Evolutionary conservation across 345 rosid species (phyloP), one percentile per base, ranked within the genome.

Genomic region (Gossypium bickii): DNA sequence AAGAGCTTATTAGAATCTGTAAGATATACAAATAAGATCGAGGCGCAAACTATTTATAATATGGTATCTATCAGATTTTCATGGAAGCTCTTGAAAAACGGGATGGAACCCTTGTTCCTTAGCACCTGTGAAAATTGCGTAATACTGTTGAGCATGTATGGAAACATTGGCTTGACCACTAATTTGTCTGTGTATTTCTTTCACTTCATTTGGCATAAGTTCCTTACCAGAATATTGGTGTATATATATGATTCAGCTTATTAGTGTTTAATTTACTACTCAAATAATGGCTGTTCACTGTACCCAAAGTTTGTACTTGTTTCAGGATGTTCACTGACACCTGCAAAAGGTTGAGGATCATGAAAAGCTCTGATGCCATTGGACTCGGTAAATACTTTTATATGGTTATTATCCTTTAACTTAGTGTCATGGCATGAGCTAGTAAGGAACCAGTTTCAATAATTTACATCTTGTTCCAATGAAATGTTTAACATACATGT

Each of bases 351-450:
- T 78, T 89, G 60, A 86, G 89, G 78, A 87, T 89, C 66, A 89
- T 89, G 93, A 89, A 89, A 79, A 82, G 91, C 78, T 82, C 88
- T 9, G 93, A 89, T 85, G 92, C 92, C 57, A 89, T 89, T 72
- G 93, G 91, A 59, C 83, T 87, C 49, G 93, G 91, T 87, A 24
- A 25, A 79, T 74, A 62, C 25, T 18, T 24, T 25, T n/a, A n/a
- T 6, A 25, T 24, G 25, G 59, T 57, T 20, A 4, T 45, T n/a
- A 4, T 72, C 24, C 41, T 20, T 43, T 9, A 59, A 60, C 24
- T 4, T 4, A 4, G 10, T 52, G 47, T n/a, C n/a, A 17, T 3
- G 45, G 12, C 72, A 53, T 70, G 17, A 6, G 48, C 48, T 52
- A 70, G 61, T 17, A 52, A 4, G 17, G 25, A 11, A 70, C 11